Base-by-base conservation (phyloP, 1,284 basidiomycete species). In the Laetiporus sulphureus region DNA sequence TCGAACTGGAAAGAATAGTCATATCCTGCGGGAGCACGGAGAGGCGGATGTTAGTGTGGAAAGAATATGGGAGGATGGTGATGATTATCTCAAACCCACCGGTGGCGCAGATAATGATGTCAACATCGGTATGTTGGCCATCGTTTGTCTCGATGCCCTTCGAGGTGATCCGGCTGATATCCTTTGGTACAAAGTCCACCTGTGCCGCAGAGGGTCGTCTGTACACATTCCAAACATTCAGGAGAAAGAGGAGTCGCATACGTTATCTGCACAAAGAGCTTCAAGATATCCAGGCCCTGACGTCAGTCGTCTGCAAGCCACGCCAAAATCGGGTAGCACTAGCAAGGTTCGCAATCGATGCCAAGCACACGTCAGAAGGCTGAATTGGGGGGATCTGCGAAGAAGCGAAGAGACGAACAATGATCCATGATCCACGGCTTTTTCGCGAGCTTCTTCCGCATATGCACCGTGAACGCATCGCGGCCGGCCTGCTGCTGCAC, bases 211-310 rank as follows among this genome's bases (percentile, higher is more conserved):
- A 33, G 10, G 11, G 32, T 7, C 19, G 15, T 12, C 10, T n/a
- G 10, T 10, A 42, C 38, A 46, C 15, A 38, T 21, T 10, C 34
- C 36, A 13, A 36, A n/a, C 5, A 21, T 12, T 27, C 13, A 15
- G 10, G 27, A 12, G 12, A 12, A 41, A 12, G 32, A 36, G 19
- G 23, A 36, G n/a, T n/a, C 4, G 51, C 63, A 33, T 41, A 78
- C 78, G 52, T 82, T 81, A 40, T 75, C 72, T 55, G 73, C 65
- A 47, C 72, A 74, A 6, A 83, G 57, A 0, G 81, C 74, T 51
- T 81, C 77, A 19, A 83, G 64, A 54, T 79, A 83, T 2, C 79
- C 78, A 23, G 77, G 77, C 0, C 78, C 80, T 2, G 80, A 79
- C 0, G 80, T 83, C 31, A 81, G 58, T 30, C 80, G 66, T 24